Evolutionary conservation across 2,329 filamentous ascomycete species (phyloP), one percentile per base, ranked within the genome.

Genomic region (Verticillium nubilum): DNA sequence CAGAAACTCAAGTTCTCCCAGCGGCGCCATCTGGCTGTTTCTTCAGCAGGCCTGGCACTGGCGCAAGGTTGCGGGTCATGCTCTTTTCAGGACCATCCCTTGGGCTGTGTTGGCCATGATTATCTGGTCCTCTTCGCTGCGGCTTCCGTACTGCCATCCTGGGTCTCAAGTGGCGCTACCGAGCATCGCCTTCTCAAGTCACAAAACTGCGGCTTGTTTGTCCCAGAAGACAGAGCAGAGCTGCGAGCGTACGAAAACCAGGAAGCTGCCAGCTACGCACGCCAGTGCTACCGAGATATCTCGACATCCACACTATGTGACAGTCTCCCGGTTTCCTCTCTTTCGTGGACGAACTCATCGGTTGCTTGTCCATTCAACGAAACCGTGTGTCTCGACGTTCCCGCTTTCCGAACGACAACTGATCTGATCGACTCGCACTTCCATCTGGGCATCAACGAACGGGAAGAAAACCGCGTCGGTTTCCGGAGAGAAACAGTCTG

Each of bases 381-480:
- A 2, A 33, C 29, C 1, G 54, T 68, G 0, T 68, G 67, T 52
- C 17, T 37, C 1, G 35, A 57, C 4, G 7, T 19, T 1, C 67
- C 57, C 2, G 26, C 65, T 7, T 26, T 60, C 7, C 35, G 7
- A 7, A 59, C 62, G 59, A 26, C 57, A 17, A 62, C 64, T 1
- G 65, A 63, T 1, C 58, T 59, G 54, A 33, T 69, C 4, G 56
- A 67, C 25, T 66, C 61, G 13, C 56, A 65, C 17, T 25, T 55
- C 0, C 55, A 69, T 23, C 28, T 69, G 2, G 67, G 66, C 1
- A 56, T 69, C 9, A 69, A 67, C 31, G 57, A 60, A 2, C 64
- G 62, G 1, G 17, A 19, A 5, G n/a, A 65, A 1, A 59, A 68
- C 19, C 55, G 65, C 10, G 56, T 67, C 17, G 6, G 42, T 1